Conservation (phyloP, 106 monocot genomes). For the Acorus gramineus region DNA sequence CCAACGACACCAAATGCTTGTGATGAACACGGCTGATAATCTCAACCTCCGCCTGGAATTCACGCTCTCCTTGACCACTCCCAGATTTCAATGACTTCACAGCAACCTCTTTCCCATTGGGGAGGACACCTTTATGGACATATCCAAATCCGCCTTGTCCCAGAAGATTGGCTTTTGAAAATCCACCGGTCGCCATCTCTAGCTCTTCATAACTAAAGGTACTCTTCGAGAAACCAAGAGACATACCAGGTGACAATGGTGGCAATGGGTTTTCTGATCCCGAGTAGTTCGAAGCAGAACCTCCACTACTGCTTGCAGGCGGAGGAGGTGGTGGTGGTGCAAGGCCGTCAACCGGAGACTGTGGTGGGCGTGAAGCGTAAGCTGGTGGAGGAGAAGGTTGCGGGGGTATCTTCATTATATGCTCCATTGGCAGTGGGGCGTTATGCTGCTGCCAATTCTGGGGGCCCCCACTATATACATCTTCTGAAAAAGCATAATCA, state of each 20-base stretch:
- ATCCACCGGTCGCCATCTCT: conserved; percentile 13
- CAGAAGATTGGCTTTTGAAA: conserved; percentile 18
- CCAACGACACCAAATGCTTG: conserved; percentile 17
- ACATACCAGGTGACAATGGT: conserved; percentile 9
- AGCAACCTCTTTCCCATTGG: conserved; percentile 20
- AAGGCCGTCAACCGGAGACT: neutral
- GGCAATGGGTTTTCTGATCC: conserved; percentile 9
- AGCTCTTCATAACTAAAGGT: conserved; percentile 14
- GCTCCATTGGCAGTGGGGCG: too few relatives aligned
- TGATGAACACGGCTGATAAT: conserved; percentile 34
- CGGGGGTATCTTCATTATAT: too few relatives aligned
- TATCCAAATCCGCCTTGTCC: conserved; percentile 24
- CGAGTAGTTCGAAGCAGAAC: conserved; percentile 13
- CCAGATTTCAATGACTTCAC: conserved; percentile 17
- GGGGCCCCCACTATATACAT: neutral
- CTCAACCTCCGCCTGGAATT: conserved; percentile 28
- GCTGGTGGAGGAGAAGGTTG: conserved; percentile 16
- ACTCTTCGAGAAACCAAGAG: conserved; percentile 15
- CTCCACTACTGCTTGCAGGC: conserved; percentile 3
- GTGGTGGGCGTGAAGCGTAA: conserved; percentile 12
- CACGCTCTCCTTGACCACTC: conserved; percentile 25
- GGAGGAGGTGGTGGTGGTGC: conserved; percentile 10
- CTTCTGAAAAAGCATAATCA: neutral
- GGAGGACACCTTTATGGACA: conserved; percentile 19
- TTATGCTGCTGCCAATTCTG: too few relatives aligned